Percentiles rank a stretch among this genome's conserved stretches.
phyloP scores from a whole-genome alignment of 176 grass and related monocot species.

The Dactylis glomerata region DNA sequence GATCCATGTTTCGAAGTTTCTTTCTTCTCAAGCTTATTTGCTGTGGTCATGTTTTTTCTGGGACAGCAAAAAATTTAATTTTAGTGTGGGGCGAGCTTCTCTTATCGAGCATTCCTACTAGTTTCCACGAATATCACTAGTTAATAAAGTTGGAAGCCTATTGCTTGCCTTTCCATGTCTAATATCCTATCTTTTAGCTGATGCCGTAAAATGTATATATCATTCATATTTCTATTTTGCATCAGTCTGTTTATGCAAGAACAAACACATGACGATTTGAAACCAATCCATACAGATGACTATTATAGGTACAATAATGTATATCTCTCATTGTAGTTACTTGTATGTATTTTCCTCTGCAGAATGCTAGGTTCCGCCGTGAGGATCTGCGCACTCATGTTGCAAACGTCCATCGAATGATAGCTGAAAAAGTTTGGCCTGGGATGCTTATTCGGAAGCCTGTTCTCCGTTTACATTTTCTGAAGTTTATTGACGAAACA shows the following conservation, averaged over 20 bases:
- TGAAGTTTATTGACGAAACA: constrained; percentile 91
- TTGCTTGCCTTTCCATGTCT: neutral
- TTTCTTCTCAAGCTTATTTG: constrained; percentile 3
- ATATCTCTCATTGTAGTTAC: constrained; percentile 16
- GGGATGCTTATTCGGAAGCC: constrained; percentile 80
- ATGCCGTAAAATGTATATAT: constrained; percentile 6
- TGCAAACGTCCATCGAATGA: constrained; percentile 85
- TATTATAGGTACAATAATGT: constrained; percentile 11
- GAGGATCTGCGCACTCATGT: constrained; percentile 93
- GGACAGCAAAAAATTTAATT: neutral
- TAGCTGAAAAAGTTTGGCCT: constrained; percentile 95
- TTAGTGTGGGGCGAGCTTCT: neutral
- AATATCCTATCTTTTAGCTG: neutral
- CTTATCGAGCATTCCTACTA: neutral
- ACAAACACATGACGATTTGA: neutral
- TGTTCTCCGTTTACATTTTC: constrained; percentile 74
- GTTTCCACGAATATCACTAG: neutral
- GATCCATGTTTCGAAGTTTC: neutral
- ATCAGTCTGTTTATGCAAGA: neutral
- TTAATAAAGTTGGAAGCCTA: neutral
- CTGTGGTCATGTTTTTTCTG: neutral
- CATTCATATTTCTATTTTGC: constrained; percentile 11
- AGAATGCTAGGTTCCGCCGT: constrained; percentile 85
- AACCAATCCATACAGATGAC: neutral
- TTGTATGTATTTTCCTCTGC: constrained; percentile 38